Base-by-base conservation (phyloP, 73 alveolate genomes). In the Uronychia binucleata region DNA sequence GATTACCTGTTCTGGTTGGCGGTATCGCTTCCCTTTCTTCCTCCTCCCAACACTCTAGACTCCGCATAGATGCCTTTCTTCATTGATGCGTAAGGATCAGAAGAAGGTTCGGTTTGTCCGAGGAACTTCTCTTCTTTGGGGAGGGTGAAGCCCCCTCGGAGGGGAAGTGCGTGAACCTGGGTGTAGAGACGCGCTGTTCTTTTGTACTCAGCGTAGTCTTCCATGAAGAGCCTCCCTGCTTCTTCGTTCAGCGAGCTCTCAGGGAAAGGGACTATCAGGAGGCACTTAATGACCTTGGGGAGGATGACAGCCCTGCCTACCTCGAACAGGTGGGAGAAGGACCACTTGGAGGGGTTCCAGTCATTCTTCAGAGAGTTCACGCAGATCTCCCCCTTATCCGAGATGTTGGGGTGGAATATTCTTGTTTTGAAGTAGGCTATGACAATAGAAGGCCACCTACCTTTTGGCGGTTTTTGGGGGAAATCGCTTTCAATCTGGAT, bases 211-310 rank as follows among this genome's bases (percentile, higher is more conserved):
- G 97, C 95, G 86, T 98, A 98, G 94, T 95, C 96, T 83, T 98
- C 99, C 99, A 98, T 98, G 91, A 98, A 98, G 85, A 95, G 93
- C 90, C 98, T 96, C 33, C 99, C 99, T 11, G 99, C 99, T 94
- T 98, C 99, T 88, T 98, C 99, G 89, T 98, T 98, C 58, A 98
- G 90, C 14, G 99, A 95, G 30, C 99, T 95, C 93, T 98, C 99
- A 0, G 99, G 99, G 91, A 98, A 98, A 14, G 99, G 99, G 19
- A 97, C 98, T 58, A 98, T 97, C 91, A 98, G 92, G 60, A 98
- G 94, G 75, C 99, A 98, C 89, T 98, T 97, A 30, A 98, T 96
- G 33, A 75, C 81, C 81, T 75, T 26, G 8, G 58, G 19, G 27
- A 26, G 58, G 25, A 28, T 28, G 32, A 1, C 8, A 75, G 30